These are phyloP conservation scores for Marasmius fiardii DNA, from an alignment of 1,284 basidiomycete genomes.

Conservation along the genomic window DNA sequence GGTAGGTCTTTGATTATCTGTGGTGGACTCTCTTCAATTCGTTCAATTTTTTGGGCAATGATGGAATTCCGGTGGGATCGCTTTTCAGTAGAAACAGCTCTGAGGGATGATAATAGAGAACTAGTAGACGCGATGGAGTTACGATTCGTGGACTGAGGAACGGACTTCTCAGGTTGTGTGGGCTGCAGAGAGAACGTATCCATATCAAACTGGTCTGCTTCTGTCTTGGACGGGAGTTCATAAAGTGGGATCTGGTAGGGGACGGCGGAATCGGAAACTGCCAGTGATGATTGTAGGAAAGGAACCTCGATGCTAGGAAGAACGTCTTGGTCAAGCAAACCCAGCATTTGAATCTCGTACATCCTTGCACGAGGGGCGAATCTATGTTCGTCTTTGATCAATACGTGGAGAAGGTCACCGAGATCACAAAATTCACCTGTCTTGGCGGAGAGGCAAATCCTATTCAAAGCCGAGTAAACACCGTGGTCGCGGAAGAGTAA, in stretches of 20 bases:
- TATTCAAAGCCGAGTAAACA: background rate
- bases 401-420: conserved; percentile 3
- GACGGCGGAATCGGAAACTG: background rate
- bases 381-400: conserved; percentile 31
- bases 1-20: conserved; percentile 46
- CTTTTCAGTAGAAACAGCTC: conserved; percentile 30
- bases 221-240: conserved; percentile 38
- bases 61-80: conserved; percentile 45
- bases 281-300: conserved; percentile 50
- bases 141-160: background rate
- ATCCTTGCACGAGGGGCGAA: conserved; percentile 91
- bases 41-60: conserved; percentile 43
- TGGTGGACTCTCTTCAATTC: conserved; percentile 69
- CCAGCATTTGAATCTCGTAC: conserved; percentile 94
- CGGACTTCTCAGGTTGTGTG: conserved; percentile 1
- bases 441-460: conserved; percentile 81
- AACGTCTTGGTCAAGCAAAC: conserved; percentile 85
- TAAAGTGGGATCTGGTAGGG: conserved; percentile 15
- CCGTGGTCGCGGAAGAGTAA: background rate
- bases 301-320: conserved; percentile 85
- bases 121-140: background rate
- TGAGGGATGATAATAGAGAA: background rate
- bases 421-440: conserved; percentile 49
- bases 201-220: conserved; percentile 69
- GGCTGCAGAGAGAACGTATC: conserved; percentile 55